A percentile compares a stretch with the other conserved stretches of the same genome.
phyloP scores from a whole-genome alignment of 805 yeast genomes.

The Saccharomycopsis sp. region DNA sequence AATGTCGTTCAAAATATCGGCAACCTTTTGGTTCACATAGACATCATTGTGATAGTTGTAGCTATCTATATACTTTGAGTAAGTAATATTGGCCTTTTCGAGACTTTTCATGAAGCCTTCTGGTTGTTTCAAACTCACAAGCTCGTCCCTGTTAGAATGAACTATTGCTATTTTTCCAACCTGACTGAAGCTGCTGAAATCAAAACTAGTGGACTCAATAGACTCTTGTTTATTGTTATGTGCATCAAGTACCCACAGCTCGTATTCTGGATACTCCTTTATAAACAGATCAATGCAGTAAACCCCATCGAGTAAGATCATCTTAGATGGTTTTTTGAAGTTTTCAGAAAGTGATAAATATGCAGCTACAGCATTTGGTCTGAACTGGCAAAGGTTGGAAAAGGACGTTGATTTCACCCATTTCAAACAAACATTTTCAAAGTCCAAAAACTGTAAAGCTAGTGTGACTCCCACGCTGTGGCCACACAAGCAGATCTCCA shows the following conservation, averaged over 20 bases:
- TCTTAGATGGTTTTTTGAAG: constrained; percentile 19
- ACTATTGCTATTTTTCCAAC: constrained; percentile 33
- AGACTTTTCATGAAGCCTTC: constrained; percentile 32
- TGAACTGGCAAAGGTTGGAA: background rate
- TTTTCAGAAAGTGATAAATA: constrained; percentile 21
- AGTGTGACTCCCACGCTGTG: constrained; percentile 80
- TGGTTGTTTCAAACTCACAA: constrained; percentile 46
- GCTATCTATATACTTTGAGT: constrained; percentile 27
- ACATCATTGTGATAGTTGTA: constrained; percentile 65
- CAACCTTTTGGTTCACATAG: constrained; percentile 35
- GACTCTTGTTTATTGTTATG: constrained; percentile 30
- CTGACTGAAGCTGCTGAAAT: background rate
- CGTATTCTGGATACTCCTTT: constrained; percentile 53
- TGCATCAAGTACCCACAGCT: constrained; percentile 49
- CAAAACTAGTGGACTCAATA: constrained; percentile 22
- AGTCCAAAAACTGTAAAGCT: constrained; percentile 41
- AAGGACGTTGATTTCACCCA: constrained; percentile 3
- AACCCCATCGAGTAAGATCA: constrained; percentile 59
- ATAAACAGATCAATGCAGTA: constrained; percentile 44
- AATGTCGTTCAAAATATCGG: constrained; percentile 21
- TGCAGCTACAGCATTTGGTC: constrained; percentile 4
- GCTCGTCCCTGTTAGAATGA: constrained; percentile 62
- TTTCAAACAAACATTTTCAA: constrained; percentile 13
- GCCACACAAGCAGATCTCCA: constrained; percentile 39
- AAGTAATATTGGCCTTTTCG: constrained; percentile 9